phyloP scores from a whole-genome alignment of 1,284 basidiomycete species.

The Agaricales sp. region DNA sequence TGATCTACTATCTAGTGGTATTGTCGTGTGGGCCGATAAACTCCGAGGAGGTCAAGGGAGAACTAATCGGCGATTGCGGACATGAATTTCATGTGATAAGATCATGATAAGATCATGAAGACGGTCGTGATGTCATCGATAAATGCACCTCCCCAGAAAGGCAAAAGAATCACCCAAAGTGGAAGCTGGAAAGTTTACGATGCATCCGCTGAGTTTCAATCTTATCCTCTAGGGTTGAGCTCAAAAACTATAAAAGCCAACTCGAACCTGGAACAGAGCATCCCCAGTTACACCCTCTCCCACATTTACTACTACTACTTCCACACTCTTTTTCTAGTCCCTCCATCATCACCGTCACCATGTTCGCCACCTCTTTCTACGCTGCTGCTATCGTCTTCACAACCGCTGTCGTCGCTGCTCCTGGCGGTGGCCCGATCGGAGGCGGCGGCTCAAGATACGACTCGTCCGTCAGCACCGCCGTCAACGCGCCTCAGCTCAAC shows the following conservation, averaged over 20 bases:
- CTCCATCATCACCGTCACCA: neutral
- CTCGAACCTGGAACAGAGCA: neutral
- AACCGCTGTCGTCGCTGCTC: too few species aligned
- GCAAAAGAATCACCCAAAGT: neutral
- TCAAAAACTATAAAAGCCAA: neutral
- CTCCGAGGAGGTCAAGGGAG: too few species aligned
- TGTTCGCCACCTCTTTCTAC: neutral
- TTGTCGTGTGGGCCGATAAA: too few species aligned
- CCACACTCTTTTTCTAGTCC: neutral
- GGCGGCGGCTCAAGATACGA: neutral
- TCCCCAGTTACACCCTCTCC: neutral
- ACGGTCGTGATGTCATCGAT: neutral
- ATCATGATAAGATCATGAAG: too few species aligned
- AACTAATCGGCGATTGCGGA: too few species aligned
- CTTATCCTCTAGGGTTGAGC: neutral
- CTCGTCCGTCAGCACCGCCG: neutral
- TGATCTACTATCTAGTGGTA: too few species aligned
- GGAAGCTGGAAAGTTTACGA: neutral
- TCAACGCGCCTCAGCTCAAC: neutral
- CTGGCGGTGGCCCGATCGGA: neutral
- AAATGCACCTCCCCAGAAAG: neutral
- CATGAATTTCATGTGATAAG: too few species aligned
- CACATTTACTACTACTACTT: neutral
- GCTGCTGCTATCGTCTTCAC: neutral
- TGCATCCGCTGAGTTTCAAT: neutral